phyloP scores from a whole-genome alignment of 2,329 filamentous ascomycete genomes.

The Dothistroma pini region DNA sequence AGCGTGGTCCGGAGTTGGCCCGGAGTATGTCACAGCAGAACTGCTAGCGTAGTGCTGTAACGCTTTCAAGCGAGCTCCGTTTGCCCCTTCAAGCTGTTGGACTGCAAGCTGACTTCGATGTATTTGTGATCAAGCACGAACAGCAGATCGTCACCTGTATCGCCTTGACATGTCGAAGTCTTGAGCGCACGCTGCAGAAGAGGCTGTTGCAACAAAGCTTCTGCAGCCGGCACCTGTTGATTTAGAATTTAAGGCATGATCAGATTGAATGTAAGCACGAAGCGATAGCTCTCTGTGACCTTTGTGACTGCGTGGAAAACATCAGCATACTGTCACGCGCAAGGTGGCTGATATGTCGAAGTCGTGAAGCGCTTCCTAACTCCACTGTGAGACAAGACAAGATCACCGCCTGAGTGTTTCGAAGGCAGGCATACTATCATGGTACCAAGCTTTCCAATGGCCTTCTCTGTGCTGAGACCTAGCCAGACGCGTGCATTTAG shows the following conservation, averaged over 20 bases:
- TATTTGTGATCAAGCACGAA: conserved; percentile 30
- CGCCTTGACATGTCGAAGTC: background rate
- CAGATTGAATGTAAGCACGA: conserved; percentile 55
- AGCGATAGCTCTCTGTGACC: conserved; percentile 38
- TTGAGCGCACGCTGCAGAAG: conserved; percentile 1
- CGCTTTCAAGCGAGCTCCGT: conserved; percentile 9
- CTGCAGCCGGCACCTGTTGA: background rate
- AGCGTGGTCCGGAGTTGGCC: conserved; percentile 14
- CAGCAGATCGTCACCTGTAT: conserved; percentile 15
- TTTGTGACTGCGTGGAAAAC: background rate
- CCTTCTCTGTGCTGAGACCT: background rate
- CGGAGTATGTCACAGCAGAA: conserved; percentile 21
- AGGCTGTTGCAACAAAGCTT: background rate
- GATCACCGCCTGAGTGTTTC: conserved; percentile 20
- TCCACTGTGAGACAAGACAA: conserved; percentile 14
- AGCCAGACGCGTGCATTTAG: background rate
- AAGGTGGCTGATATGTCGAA: conserved; percentile 18
- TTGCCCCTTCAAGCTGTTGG: conserved; percentile 26
- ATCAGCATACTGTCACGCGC: conserved; percentile 25
- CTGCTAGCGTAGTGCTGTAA: conserved; percentile 15
- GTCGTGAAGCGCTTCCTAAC: conserved; percentile 1
- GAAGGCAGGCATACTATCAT: background rate
- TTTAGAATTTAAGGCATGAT: background rate
- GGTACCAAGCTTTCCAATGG: background rate
- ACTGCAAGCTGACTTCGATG: conserved; percentile 23